Evolutionary conservation across 371 early-diverging fungal species (phyloP).

Genomic region (Mortierella sp.): DNA sequence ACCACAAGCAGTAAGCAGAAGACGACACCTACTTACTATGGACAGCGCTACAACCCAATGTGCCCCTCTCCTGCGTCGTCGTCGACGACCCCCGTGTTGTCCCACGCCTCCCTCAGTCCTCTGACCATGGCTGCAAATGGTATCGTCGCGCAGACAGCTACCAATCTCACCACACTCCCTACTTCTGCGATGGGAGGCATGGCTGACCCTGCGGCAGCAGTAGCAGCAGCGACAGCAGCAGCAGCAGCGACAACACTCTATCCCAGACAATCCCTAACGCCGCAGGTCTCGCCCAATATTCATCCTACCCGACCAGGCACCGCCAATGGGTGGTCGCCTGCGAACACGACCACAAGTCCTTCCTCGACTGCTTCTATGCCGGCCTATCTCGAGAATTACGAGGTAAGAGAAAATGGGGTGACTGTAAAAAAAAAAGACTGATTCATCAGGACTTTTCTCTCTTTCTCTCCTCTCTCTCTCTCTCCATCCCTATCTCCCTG

Average conservation of each 20-base stretch:
- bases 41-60: constrained; percentile 41
- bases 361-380: constrained; percentile 43
- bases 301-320: no score
- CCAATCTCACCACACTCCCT: constrained; percentile 9
- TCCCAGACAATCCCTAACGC: constrained; percentile 25
- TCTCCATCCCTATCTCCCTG: no score
- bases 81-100: constrained; percentile 33
- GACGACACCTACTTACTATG: constrained; percentile 31
- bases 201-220: constrained; percentile 5
- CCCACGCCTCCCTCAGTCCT: constrained; percentile 32
- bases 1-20: constrained; percentile 37
- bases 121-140: constrained; percentile 14
- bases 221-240: constrained; percentile 11
- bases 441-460: no score
- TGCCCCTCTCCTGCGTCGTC: constrained; percentile 46
- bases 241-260: constrained; percentile 4
- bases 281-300: constrained; percentile 30
- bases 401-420: constrained; percentile 41
- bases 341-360: constrained; percentile 29
- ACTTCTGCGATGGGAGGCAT: neutral
- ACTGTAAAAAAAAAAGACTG: no score
- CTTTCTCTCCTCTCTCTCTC: no score
- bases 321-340: constrained; percentile 18
- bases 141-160: constrained; percentile 12
- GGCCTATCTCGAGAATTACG: constrained; percentile 30